Evolutionary conservation across 768 basidiomycete species (phyloP), one percentile per base, ranked within the genome.

Genomic region (Fibroporia radiculosa): DNA sequence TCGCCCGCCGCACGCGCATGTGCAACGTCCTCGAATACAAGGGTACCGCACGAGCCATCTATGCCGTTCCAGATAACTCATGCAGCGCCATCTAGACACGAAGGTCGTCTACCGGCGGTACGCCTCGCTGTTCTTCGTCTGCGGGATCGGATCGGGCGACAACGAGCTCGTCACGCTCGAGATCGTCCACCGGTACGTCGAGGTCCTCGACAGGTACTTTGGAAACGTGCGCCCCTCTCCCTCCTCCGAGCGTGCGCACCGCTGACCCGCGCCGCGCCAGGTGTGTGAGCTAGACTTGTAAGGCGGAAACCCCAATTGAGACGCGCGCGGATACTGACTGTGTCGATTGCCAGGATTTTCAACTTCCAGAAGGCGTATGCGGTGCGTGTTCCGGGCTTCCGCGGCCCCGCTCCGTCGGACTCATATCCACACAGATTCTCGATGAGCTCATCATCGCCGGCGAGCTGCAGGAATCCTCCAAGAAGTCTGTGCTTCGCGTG

Each of bases 1-100:
- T 95, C 35, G 87, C 83, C 41, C 76, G 95, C 40, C 74, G 87
- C 47, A 88, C 87, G 40, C 74, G 85, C 44, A 93, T 92, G 90
- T 96, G 92, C 61, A 98, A 97, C 66, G 85, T 98, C 57, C 65
- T 97, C 31, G 95, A 98, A 62, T 96, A 96, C 71, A 96, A 93
- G 70, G 93, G 93, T 84, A 48, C 73, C 35, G 42, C n/a, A 10
- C n/a, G n/a, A n/a, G n/a, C n/a, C n/a, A n/a, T n/a, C n/a, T n/a
- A n/a, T n/a, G n/a, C 7, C 35, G 26, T 45, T 36, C n/a, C n/a
- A n/a, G n/a, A n/a, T n/a, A n/a, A n/a, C n/a, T n/a, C n/a, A n/a
- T n/a, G n/a, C n/a, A n/a, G n/a, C n/a, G n/a, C n/a, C n/a, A 27
- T 13, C 22, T 60, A 84, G 82, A 84, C 54, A 75, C 82, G 39